These are phyloP conservation scores for Scutellaria baicalensis DNA, from an alignment of 257 asterid species.

Conservation along the genomic window DNA sequence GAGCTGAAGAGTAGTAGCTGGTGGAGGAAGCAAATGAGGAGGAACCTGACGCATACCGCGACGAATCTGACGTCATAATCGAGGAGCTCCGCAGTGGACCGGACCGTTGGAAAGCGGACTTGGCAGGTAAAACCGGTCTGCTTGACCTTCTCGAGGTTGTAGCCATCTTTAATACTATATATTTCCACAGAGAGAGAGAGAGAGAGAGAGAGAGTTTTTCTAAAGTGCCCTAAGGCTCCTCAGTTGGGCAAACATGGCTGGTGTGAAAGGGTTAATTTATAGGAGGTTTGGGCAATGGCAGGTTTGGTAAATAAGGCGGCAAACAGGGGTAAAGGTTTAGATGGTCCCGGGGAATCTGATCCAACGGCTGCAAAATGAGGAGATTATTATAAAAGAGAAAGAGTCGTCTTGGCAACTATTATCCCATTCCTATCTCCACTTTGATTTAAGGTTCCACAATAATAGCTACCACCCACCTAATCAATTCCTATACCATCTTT, in stretches of 20 bases:
- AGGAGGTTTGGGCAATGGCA: conserved; percentile 28
- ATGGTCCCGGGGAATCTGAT: conserved; percentile 7
- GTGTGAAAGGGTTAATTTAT: conserved; percentile 52
- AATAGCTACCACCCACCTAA: neutral
- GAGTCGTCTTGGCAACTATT: conserved; percentile 21
- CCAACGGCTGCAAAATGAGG: conserved; percentile 23
- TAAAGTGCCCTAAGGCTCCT: conserved; percentile 58
- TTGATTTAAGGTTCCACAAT: conserved; percentile 1
- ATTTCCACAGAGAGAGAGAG: neutral
- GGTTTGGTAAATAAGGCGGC: conserved; percentile 6
- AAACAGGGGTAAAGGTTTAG: conserved; percentile 5
- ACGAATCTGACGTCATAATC: conserved; percentile 18
- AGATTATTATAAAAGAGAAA: neutral
- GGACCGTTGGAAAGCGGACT: conserved; percentile 40
- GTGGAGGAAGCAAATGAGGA: conserved; percentile 47
- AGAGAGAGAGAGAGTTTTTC: neutral
- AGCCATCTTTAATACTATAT: conserved; percentile 22
- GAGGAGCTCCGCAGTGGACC: conserved; percentile 27
- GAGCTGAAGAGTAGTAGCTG: conserved; percentile 37
- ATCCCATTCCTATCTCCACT: conserved; percentile 6
- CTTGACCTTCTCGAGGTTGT: conserved; percentile 56
- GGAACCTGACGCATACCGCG: conserved; percentile 21
- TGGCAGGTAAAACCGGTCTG: conserved; percentile 30
- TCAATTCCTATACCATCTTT: too few species aligned
- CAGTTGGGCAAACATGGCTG: conserved; percentile 78